Evolutionary conservation across 352 stramenopile genomes (phyloP).

Genomic region (Globisporangium solare): DNA sequence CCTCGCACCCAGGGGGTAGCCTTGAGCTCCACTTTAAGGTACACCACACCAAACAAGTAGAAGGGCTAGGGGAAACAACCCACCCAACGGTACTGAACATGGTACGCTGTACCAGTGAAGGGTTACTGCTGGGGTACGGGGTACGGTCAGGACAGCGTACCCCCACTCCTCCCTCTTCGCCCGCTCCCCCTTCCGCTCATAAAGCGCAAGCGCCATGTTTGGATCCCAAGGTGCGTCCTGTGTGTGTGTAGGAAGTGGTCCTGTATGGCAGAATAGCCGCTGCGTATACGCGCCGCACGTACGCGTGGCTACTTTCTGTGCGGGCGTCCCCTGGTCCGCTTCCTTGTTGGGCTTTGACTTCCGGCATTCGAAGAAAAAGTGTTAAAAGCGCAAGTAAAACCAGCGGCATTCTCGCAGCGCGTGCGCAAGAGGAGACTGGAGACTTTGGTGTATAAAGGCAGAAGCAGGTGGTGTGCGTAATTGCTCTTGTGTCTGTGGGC

Average conservation of each 20-base stretch:
- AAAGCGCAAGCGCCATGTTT: slow-evolving; percentile 11
- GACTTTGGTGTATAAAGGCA: not conserved
- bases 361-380: too few relatives aligned
- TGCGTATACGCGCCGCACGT: not conserved
- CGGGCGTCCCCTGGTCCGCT: not conserved
- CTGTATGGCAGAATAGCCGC: not conserved
- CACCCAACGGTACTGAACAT: not conserved
- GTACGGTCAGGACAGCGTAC: not conserved
- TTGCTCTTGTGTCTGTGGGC: not conserved
- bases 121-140: not conserved
- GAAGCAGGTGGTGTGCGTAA: not conserved
- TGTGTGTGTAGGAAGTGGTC: not conserved
- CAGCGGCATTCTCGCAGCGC: too few relatives aligned
- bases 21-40: not conserved
- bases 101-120: not conserved
- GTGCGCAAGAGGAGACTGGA: not conserved
- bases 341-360: not conserved
- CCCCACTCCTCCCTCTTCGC: not conserved
- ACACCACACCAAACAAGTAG: not conserved
- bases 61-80: not conserved
- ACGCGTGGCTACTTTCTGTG: not conserved
- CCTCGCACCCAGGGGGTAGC: slow-evolving; percentile 8
- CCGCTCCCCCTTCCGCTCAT: not conserved
- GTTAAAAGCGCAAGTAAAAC: too few relatives aligned
- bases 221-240: slow-evolving; percentile 19